phyloP scores from a whole-genome alignment of 1,284 basidiomycete genomes.

The Xerocomus amazonicus region DNA sequence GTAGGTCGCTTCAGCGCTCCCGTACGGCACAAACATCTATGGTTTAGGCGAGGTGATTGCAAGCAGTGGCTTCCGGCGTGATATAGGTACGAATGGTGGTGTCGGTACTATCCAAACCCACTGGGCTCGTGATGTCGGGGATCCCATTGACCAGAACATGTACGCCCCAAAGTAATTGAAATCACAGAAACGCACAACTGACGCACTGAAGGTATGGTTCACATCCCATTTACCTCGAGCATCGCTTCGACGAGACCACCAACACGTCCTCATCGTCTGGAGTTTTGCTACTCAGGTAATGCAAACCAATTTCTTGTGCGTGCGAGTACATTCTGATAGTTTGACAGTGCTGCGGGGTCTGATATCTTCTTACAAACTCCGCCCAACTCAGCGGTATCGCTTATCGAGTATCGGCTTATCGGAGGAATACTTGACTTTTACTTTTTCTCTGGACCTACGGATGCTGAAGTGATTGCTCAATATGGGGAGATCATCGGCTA shows the following conservation, averaged over 20 bases:
- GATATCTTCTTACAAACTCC: constrained; percentile 64
- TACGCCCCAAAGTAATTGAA: constrained; percentile 27
- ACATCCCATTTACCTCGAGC: constrained; percentile 67
- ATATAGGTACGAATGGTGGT: constrained; percentile 50
- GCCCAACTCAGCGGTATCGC: constrained; percentile 43
- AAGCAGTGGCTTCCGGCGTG: constrained; percentile 62
- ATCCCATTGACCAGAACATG: constrained; percentile 62
- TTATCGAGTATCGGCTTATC: constrained; percentile 62
- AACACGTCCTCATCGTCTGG: constrained; percentile 59
- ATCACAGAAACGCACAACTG: not conserved
- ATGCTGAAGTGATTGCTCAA: constrained; percentile 64
- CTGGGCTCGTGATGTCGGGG: constrained; percentile 62
- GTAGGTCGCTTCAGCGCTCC: constrained; percentile 63
- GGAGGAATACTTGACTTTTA: constrained; percentile 69
- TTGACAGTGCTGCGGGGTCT: constrained; percentile 48
- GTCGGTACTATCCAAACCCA: constrained; percentile 64
- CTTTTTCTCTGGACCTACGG: constrained; percentile 66
- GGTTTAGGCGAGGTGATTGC: constrained; percentile 75
- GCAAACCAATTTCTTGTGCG: not conserved
- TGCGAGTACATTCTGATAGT: not conserved
- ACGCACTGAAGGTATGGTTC: constrained; percentile 50
- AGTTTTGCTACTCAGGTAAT: constrained; percentile 62
- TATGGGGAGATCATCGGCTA: constrained; percentile 58
- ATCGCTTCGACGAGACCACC: constrained; percentile 50
- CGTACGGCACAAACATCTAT: constrained; percentile 67